phyloP scores from a whole-genome alignment of 495 filamentous ascomycete species.

The Hypoxylon fuscum region DNA sequence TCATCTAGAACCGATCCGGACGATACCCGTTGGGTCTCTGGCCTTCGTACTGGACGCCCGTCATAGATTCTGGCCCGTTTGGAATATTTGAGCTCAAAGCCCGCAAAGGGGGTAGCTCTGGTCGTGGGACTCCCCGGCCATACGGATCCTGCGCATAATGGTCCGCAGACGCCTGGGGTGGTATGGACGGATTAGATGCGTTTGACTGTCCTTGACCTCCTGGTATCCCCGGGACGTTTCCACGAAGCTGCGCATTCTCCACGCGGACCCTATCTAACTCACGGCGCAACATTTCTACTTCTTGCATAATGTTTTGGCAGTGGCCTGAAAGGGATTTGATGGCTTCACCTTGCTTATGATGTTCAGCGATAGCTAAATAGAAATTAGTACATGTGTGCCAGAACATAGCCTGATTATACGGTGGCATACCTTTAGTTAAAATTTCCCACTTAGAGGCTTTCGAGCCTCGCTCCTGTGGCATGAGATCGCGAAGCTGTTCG shows the following conservation, averaged over 20 bases:
- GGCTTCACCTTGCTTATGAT: constrained; percentile 54
- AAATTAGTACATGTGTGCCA: constrained; percentile 24
- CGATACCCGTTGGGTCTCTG: constrained; percentile 52
- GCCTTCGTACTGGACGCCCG: constrained; percentile 63
- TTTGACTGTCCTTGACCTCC: constrained; percentile 26
- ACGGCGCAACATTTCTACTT: constrained; percentile 58
- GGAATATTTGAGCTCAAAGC: constrained; percentile 40
- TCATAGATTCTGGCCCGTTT: constrained; percentile 59
- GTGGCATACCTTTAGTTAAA: constrained; percentile 82
- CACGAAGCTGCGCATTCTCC: constrained; percentile 64
- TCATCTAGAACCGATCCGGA: constrained; percentile 37
- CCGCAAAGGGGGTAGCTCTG: constrained; percentile 60
- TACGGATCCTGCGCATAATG: constrained; percentile 47
- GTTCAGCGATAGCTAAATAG: constrained; percentile 62
- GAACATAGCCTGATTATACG: neutral
- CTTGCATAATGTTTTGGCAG: constrained; percentile 47
- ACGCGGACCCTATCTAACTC: constrained; percentile 60
- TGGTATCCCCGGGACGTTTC: constrained; percentile 25
- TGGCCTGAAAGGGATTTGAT: constrained; percentile 49
- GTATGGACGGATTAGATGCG: constrained; percentile 22
- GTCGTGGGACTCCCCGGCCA: constrained; percentile 41
- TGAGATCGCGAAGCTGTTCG: constrained; percentile 80
- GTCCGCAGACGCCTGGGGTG: constrained; percentile 45
- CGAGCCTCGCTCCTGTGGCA: constrained; percentile 85
- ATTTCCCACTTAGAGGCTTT: constrained; percentile 99